Evolutionary conservation across 2,329 filamentous ascomycete species (phyloP).

Genomic region (Colletotrichum australisinense): DNA sequence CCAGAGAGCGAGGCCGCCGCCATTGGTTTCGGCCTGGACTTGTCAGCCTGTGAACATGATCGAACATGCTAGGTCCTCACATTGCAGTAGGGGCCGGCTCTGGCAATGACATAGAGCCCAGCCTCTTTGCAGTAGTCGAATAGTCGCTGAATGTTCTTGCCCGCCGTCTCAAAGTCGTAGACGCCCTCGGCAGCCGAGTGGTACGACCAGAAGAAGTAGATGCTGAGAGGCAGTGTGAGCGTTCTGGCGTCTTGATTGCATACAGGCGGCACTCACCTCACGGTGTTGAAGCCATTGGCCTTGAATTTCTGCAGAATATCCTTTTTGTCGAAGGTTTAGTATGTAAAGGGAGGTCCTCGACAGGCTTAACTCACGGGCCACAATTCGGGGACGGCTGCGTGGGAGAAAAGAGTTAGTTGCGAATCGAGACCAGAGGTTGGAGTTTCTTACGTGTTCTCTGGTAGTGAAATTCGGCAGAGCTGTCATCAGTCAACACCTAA

Average conservation of each 20-base stretch:
- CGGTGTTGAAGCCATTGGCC: conserved; percentile 81
- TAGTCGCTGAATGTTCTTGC: conserved; percentile 68
- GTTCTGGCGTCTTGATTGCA: not conserved
- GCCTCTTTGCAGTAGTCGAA: conserved; percentile 79
- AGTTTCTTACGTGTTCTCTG: conserved; percentile 55
- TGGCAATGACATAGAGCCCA: conserved; percentile 81
- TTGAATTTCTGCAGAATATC: conserved; percentile 88
- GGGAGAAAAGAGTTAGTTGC: not conserved
- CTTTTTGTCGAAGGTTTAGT: conserved; percentile 34
- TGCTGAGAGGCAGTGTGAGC: conserved; percentile 50
- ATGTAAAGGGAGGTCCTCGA: not conserved
- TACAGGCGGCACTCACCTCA: conserved; percentile 63
- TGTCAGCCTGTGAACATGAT: not conserved
- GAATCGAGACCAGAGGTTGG: not conserved
- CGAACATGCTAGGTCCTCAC: conserved; percentile 42
- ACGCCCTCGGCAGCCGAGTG: conserved; percentile 77
- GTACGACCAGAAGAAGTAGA: conserved; percentile 85
- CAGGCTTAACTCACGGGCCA: conserved; percentile 60
- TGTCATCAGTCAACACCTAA: conserved; percentile 76
- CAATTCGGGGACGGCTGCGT: conserved; percentile 52
- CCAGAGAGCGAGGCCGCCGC: conserved; percentile 51
- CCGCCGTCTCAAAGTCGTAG: conserved; percentile 70
- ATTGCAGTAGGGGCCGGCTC: conserved; percentile 81
- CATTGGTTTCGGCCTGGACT: conserved; percentile 37
- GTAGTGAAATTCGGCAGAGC: conserved; percentile 75